A percentile compares a stretch with the other conserved stretches of the same genome.
phyloP scores from a whole-genome alignment of 2,329 filamentous ascomycete species.

The Ustulina deusta region DNA sequence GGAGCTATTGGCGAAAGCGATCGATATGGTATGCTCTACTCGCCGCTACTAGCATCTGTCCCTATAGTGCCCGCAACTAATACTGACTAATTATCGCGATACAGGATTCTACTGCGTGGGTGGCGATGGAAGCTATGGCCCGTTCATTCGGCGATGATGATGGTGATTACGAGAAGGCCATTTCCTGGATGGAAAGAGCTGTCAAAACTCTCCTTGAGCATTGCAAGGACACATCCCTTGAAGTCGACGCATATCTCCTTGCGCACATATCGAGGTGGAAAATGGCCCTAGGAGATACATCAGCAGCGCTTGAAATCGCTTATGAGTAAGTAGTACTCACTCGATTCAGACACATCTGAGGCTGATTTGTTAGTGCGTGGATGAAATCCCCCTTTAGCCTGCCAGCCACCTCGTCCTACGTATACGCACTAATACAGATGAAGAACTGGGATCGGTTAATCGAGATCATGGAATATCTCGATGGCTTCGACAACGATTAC shows the following conservation, averaged over 20 bases:
- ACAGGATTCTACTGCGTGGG: slow-evolving; percentile 19
- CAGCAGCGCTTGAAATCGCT: slow-evolving; percentile 13
- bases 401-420: not conserved
- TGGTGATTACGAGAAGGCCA: slow-evolving; percentile 14
- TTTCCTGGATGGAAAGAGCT: slow-evolving; percentile 20
- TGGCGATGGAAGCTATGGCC: slow-evolving; percentile 17
- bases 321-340: slow-evolving; percentile 1
- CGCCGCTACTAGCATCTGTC: not conserved
- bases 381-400: slow-evolving; percentile 6
- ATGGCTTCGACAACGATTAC: slow-evolving; percentile 1
- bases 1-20: slow-evolving; percentile 12
- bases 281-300: not conserved
- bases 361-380: slow-evolving; percentile 15
- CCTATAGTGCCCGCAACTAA: not conserved
- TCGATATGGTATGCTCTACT: slow-evolving; percentile 13
- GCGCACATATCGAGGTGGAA: slow-evolving; percentile 16
- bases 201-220: slow-evolving; percentile 17
- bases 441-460: slow-evolving; percentile 10
- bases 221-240: slow-evolving; percentile 11
- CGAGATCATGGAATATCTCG: slow-evolving; percentile 5
- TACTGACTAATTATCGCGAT: not conserved
- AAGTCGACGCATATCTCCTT: slow-evolving; percentile 22
- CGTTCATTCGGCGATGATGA: slow-evolving; percentile 15
- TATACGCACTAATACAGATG: not conserved
- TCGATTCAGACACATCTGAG: not conserved